A percentile compares a stretch with the other conserved stretches of the same genome.
These are phyloP conservation scores for Pisolithus marmoratus DNA, from an alignment of 768 basidiomycete genomes.

Conservation along the genomic window DNA sequence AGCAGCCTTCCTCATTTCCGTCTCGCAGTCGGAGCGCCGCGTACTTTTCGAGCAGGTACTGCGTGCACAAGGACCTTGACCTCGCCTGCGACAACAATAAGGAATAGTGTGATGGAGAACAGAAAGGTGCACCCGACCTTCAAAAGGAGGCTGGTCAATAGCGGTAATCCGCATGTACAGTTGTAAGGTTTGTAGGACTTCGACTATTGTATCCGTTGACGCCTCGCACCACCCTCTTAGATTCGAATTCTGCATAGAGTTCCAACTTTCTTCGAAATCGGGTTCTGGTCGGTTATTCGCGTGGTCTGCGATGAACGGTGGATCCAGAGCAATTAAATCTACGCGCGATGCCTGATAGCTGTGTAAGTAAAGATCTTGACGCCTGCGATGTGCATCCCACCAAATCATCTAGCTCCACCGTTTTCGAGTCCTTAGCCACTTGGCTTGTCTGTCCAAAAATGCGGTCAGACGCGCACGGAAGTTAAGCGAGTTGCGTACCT, in stretches of 20 bases:
- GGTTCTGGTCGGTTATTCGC: slow-evolving; percentile 9
- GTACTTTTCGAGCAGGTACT: slow-evolving; percentile 9
- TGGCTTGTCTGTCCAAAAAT: slow-evolving; percentile 7
- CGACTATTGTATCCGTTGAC: slow-evolving; percentile 48
- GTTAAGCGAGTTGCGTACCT: slow-evolving; percentile 8
- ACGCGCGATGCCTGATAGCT: slow-evolving; percentile 27
- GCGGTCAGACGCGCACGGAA: slow-evolving; percentile 1
- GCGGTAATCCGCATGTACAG: slow-evolving; percentile 45
- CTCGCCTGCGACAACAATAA: slow-evolving; percentile 43
- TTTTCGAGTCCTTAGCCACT: neutral
- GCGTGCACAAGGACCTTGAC: slow-evolving; percentile 50
- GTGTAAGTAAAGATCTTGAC: slow-evolving; percentile 9
- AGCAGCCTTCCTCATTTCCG: slow-evolving; percentile 62
- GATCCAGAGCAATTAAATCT: slow-evolving; percentile 73
- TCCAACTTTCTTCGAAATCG: slow-evolving; percentile 60
- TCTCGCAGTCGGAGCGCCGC: slow-evolving; percentile 54
- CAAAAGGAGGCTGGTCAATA: slow-evolving; percentile 51
- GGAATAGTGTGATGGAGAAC: neutral
- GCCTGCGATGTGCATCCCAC: slow-evolving; percentile 10
- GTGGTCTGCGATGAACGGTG: slow-evolving; percentile 56
- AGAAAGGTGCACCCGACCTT: slow-evolving; percentile 37
- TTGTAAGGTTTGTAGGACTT: slow-evolving; percentile 46
- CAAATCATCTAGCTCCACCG: slow-evolving; percentile 11
- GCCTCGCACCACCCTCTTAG: slow-evolving; percentile 67
- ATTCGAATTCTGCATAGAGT: slow-evolving; percentile 37